These are phyloP conservation scores for Coniochaeta hoffmannii DNA, from an alignment of 2,329 filamentous ascomycete species.

Conservation along the genomic window DNA sequence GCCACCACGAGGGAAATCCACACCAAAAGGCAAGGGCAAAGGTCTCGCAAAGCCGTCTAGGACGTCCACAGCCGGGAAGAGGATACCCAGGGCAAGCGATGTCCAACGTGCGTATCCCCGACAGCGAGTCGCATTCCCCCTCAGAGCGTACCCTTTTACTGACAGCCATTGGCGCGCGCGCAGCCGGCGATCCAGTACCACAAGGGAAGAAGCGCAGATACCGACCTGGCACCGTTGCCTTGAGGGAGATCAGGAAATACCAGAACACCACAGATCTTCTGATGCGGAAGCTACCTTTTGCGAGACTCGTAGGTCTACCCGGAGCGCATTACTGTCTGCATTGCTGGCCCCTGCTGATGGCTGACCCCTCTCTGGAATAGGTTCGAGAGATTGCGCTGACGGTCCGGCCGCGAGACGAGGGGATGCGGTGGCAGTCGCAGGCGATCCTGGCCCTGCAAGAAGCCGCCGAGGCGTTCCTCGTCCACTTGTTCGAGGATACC, in stretches of 20 bases:
- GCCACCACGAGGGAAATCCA: neutral
- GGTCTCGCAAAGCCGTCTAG: constrained; percentile 7
- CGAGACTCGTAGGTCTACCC: constrained; percentile 53
- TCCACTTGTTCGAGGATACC: constrained; percentile 93
- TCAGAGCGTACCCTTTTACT: neutral
- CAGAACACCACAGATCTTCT: constrained; percentile 86
- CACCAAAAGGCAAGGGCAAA: neutral
- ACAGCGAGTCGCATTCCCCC: neutral
- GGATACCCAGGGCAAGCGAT: constrained; percentile 27
- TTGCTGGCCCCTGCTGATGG: neutral
- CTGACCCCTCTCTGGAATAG: constrained; percentile 24
- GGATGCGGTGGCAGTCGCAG: constrained; percentile 92
- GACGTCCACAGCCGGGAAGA: constrained; percentile 8
- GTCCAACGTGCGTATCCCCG: constrained; percentile 28
- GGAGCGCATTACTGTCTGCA: neutral
- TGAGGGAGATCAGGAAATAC: constrained; percentile 86
- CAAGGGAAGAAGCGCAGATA: constrained; percentile 56
- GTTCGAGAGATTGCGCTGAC: constrained; percentile 66
- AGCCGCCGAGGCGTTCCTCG: constrained; percentile 90
- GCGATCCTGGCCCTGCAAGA: constrained; percentile 91
- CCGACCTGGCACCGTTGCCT: constrained; percentile 72
- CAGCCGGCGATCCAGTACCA: constrained; percentile 69
- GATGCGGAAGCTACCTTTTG: constrained; percentile 72
- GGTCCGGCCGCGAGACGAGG: constrained; percentile 54
- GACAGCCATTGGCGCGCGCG: neutral